Evolutionary conservation across 2,329 filamentous ascomycete species (phyloP), one percentile per base, ranked within the genome.

Genomic region (Aspergillus persii): DNA sequence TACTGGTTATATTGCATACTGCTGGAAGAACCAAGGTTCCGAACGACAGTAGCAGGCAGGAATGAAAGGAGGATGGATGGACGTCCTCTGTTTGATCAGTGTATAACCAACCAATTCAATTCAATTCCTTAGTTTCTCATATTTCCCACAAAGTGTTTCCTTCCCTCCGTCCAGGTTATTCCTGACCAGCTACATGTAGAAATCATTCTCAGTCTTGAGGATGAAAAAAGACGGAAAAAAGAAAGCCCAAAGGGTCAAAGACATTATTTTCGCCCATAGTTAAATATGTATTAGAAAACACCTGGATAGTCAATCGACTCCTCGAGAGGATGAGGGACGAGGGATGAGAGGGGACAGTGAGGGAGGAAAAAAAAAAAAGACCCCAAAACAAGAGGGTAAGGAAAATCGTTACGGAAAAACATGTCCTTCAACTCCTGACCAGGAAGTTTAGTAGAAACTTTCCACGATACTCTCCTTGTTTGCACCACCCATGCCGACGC

Each of bases 391-490:
- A 15, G 12, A 15, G 11, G 12, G 11, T 41, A 41, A 41, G 36
- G n/a, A 36, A 53, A 53, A 53, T 29, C 8, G 18, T 41, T 8
- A 44, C 51, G 46, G n/a, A 44, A 41, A 44, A 31, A 12, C 27
- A 27, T 33, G 5, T 27, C 26, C 31, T 46, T 12, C 11, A 31
- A 39, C 27, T 47, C 23, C 53, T 41, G 41, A 49, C 48, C 27
- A 11, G 26, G 39, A 23, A 29, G 27, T 15, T 53, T 84, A 99
- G 82, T 99, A 99, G 81, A 98, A 99, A 71, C 91, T 96, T 83
- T 99, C 95, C 63, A 99, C 95, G 86, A 99, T 96, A 66, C 92
- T 95, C 77, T 98, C 94, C 86, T 97, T 98, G 82, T 97, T 88
- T 68, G 69, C 66, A 60, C 66, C 70, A 26, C 67, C 70, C 54